Percentiles rank a stretch among this genome's conserved stretches.
These are phyloP conservation scores for Sarcodon sp. DNA, from an alignment of 768 basidiomycete genomes.

Conservation along the genomic window DNA sequence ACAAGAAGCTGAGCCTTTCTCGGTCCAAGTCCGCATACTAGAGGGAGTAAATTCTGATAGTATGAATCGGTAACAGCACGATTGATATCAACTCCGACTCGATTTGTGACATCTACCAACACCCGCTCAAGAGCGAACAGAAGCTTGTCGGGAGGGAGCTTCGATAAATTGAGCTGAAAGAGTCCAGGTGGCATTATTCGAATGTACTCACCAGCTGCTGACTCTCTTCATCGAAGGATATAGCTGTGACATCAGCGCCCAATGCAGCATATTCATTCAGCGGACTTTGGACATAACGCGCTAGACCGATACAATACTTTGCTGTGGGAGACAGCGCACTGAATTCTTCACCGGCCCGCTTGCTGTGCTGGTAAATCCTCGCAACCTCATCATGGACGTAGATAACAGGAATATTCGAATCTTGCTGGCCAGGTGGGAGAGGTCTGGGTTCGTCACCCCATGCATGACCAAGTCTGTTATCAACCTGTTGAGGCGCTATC, in stretches of 20 bases:
- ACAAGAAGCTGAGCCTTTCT: conserved; percentile 82
- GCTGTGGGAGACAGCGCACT: conserved; percentile 62
- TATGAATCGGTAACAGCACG: conserved; percentile 81
- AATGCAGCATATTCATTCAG: conserved; percentile 90
- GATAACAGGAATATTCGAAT: conserved; percentile 50
- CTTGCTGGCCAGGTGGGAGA: conserved; percentile 6
- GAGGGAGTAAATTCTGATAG: conserved; percentile 80
- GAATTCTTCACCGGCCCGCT: conserved; percentile 77
- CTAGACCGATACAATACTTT: conserved; percentile 90
- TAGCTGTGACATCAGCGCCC: conserved; percentile 70
- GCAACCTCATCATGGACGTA: conserved; percentile 89
- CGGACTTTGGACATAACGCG: conserved; percentile 87
- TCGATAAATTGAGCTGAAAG: background rate
- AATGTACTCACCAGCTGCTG: conserved; percentile 61
- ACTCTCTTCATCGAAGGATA: conserved; percentile 74
- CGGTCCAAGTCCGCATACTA: conserved; percentile 88
- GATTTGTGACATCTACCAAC: conserved; percentile 83
- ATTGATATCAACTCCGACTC: conserved; percentile 94
- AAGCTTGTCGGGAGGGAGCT: conserved; percentile 85
- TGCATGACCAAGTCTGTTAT: background rate
- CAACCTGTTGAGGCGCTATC: background rate
- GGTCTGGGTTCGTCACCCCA: conserved; percentile 16
- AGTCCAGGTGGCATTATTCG: background rate
- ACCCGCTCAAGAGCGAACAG: conserved; percentile 71
- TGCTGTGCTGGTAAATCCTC: conserved; percentile 85